phyloP scores from a whole-genome alignment of 805 yeast genomes.

The Saccharomycopsis schoenii region DNA sequence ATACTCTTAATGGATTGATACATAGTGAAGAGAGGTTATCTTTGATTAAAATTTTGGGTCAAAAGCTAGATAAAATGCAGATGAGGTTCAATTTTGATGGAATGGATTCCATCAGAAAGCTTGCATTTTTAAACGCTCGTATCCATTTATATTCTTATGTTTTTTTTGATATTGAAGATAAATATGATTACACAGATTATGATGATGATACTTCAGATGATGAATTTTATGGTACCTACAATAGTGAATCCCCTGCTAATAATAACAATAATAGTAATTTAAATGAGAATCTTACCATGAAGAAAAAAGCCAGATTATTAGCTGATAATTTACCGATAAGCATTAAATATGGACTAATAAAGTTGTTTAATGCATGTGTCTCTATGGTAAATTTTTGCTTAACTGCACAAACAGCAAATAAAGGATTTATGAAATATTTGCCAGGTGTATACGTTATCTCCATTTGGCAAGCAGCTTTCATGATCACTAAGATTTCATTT shows the following conservation, averaged over 20 bases:
- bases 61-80: slow-evolving; percentile 72
- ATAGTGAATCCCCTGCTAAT: background rate
- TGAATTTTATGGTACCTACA: slow-evolving; percentile 18
- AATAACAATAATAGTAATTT: background rate
- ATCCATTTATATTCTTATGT: slow-evolving; percentile 78
- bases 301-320: background rate
- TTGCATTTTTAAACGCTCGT: slow-evolving; percentile 62
- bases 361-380: slow-evolving; percentile 72
- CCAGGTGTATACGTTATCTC: slow-evolving; percentile 77
- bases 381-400: slow-evolving; percentile 60
- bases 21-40: slow-evolving; percentile 71
- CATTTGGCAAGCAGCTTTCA: slow-evolving; percentile 88
- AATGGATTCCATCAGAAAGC: slow-evolving; percentile 59
- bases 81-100: slow-evolving; percentile 37
- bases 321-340: slow-evolving; percentile 35
- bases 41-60: slow-evolving; percentile 55
- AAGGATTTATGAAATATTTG: slow-evolving; percentile 58
- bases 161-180: slow-evolving; percentile 46
- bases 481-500: slow-evolving; percentile 69
- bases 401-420: slow-evolving; percentile 47
- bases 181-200: background rate
- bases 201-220: slow-evolving; percentile 26
- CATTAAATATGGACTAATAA: slow-evolving; percentile 60
- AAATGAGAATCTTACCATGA: background rate
- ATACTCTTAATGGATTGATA: slow-evolving; percentile 34